Evolutionary conservation across 805 yeast genomes (phyloP).

Genomic region (Ogataea dorogensis): DNA sequence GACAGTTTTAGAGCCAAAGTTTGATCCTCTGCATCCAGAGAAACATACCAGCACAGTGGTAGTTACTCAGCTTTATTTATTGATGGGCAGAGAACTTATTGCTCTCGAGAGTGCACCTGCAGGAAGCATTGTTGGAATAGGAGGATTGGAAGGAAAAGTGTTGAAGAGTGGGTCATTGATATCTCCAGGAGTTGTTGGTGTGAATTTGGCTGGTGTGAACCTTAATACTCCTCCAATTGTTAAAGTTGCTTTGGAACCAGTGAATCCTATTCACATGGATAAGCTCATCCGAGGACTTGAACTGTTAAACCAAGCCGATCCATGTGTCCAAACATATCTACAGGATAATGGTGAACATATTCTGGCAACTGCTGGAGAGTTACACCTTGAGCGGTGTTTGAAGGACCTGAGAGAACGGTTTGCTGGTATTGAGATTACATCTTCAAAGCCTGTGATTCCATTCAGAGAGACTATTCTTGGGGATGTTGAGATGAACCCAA

Average conservation of each 20-base stretch:
- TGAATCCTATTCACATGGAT: constrained; percentile 75
- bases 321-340: constrained; percentile 83
- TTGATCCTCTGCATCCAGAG: constrained; percentile 60
- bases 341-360: constrained; percentile 93
- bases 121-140: constrained; percentile 92
- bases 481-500: constrained; percentile 46
- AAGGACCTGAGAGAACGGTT: constrained; percentile 88
- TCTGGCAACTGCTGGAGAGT: constrained; percentile 92
- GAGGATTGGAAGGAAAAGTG: constrained; percentile 80
- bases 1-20: constrained; percentile 82
- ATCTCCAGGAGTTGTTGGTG: constrained; percentile 55
- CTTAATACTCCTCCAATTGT: constrained; percentile 86
- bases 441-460: constrained; percentile 92
- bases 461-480: constrained; percentile 78
- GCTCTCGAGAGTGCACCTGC: constrained; percentile 82
- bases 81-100: constrained; percentile 91
- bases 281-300: constrained; percentile 75
- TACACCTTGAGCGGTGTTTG: constrained; percentile 91
- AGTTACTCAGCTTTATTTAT: constrained; percentile 67
- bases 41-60: constrained; percentile 57
- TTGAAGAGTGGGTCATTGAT: constrained; percentile 85
- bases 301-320: constrained; percentile 83
- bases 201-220: constrained; percentile 75
- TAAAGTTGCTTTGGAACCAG: constrained; percentile 94
- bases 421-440: constrained; percentile 84